Evolutionary conservation across 2,329 filamentous ascomycete species (phyloP), one percentile per base, ranked within the genome.

Genomic region (Curvularia spicifera): DNA sequence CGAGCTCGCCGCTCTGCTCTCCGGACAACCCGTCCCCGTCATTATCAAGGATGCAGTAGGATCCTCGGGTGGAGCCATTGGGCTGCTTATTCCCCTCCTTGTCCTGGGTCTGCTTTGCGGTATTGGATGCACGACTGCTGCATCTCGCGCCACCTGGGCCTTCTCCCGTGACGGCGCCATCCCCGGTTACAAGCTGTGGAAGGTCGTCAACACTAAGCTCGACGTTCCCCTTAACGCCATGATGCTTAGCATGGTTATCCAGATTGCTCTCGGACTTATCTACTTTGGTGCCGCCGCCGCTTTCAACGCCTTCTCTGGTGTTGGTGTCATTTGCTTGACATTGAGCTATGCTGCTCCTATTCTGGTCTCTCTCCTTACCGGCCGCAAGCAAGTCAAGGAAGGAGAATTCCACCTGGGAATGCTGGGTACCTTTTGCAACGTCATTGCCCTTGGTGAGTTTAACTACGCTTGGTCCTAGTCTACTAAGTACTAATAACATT

Each of bases 221-320:
- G 87, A 89, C 60, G 82, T 90, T 3, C 88, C 88, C 0, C 67
- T 90, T 54, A 90, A 90, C 72, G 87, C 87, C 63, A 90, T 90
- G 87, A 87, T 90, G 84, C 83, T 90, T 54, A 86, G 83, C 69
- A 89, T 89, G 85, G 82, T 77, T 3, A 79, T 90, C 28, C 83
- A 90, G 75, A 82, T 90, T 55, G 50, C 85, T 13, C 83, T 91
- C 5, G 88, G 85, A 31, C 70, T 87, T 66, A 86, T 91, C 73
- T 89, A 90, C 79, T 89, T 91, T 63, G 88, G 88, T 46, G 89
- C 87, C 1, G 77, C 82, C 0, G 84, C 87, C 10, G 88, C 88
- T n/a, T 91, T 90, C 80, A 89, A 88, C 71, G 88, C 88, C 56
- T 90, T 91, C 75, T 88, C 86, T 0, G 87, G 87, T 59, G 86